Conservation (phyloP, 352 stramenopile genomes). For the Pythium apleroticum region DNA sequence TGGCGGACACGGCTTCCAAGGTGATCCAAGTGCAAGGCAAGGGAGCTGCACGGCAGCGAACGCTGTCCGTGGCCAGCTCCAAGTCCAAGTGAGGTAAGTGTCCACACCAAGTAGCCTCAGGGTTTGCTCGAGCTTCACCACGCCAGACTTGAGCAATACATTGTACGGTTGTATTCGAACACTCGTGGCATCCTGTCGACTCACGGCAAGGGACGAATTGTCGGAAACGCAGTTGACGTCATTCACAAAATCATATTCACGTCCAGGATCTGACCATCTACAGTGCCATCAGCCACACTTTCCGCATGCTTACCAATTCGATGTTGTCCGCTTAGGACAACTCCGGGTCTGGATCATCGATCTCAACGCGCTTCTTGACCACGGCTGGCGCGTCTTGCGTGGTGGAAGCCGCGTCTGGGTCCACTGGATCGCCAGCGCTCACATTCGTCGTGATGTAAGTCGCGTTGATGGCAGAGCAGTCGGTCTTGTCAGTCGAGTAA, state of each 20-base stretch:
- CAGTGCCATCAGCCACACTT: neutral
- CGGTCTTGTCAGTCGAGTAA: conserved; percentile 16
- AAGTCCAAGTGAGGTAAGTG: conserved; percentile 5
- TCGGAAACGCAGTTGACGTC: neutral
- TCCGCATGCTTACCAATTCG: no score
- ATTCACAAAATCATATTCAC: neutral
- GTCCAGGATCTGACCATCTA: neutral
- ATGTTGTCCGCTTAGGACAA: no score
- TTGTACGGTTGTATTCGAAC: no score
- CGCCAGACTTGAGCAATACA: no score
- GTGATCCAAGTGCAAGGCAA: conserved; percentile 13
- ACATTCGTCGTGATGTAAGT: conserved; percentile 11
- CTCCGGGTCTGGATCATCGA: conserved; percentile 21
- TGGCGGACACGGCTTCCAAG: conserved; percentile 31
- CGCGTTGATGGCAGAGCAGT: conserved; percentile 15
- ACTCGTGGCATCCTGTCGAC: no score
- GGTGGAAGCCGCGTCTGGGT: conserved; percentile 13
- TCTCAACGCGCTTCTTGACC: neutral
- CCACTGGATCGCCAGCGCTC: conserved; percentile 17
- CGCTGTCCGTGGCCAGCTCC: neutral
- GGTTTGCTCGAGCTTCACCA: no score
- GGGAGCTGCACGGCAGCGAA: neutral
- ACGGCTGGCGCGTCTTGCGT: neutral
- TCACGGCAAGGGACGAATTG: no score
- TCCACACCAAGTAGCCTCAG: no score